Evolutionary conservation across 805 yeast species (phyloP).

Genomic region (Sungouiozyma ichnusensis): DNA sequence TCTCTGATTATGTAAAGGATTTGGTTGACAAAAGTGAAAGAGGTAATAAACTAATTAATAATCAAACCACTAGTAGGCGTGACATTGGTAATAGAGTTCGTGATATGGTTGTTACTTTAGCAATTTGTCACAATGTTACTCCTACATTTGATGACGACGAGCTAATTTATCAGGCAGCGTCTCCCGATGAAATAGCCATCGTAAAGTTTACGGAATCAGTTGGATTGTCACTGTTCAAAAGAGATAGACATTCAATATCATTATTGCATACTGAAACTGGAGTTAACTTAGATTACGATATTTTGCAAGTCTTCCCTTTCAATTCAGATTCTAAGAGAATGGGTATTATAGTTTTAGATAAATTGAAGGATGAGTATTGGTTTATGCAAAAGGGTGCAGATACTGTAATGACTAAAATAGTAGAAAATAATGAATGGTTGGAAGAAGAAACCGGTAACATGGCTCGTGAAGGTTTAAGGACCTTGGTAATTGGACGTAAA

Average conservation of each 20-base stretch:
- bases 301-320: constrained; percentile 83
- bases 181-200: constrained; percentile 97
- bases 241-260: constrained; percentile 73
- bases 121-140: constrained; percentile 95
- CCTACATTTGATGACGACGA: constrained; percentile 78
- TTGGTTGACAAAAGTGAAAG: constrained; percentile 9
- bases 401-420: constrained; percentile 79
- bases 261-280: constrained; percentile 53
- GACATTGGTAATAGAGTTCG: constrained; percentile 69
- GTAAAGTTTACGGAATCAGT: constrained; percentile 82
- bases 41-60: constrained; percentile 6
- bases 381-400: constrained; percentile 95
- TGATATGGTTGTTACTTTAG: constrained; percentile 71
- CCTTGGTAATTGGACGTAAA: constrained; percentile 88
- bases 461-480: constrained; percentile 97
- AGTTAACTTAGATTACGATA: constrained; percentile 44
- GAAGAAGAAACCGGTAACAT: constrained; percentile 95
- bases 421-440: constrained; percentile 83
- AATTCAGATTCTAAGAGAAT: constrained; percentile 91
- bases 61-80: constrained; percentile 35
- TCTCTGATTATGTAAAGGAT: constrained; percentile 51
- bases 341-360: constrained; percentile 77
- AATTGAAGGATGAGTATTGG: constrained; percentile 59
- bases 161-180: constrained; percentile 87
- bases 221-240: constrained; percentile 66